Evolutionary conservation across 495 filamentous ascomycete genomes (phyloP).

Genomic region (Xylaria sp.): DNA sequence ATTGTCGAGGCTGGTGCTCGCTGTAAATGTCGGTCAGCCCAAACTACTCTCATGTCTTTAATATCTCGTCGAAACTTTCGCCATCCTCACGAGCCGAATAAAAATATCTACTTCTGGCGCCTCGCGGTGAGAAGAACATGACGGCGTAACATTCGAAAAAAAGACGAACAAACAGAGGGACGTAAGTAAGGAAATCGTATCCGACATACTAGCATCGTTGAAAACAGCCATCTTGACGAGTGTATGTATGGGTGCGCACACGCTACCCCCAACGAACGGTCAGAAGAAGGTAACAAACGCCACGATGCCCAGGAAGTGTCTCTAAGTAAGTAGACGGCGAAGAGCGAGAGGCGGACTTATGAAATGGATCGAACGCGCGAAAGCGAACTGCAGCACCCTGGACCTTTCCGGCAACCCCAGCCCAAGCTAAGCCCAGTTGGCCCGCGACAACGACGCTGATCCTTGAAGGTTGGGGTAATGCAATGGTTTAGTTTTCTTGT

Average conservation of each 20-base stretch:
- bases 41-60: not conserved
- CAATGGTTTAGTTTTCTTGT: conserved; percentile 7
- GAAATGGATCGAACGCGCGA: not conserved
- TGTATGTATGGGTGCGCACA: not conserved
- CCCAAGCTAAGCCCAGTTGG: conserved; percentile 16
- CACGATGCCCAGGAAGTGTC: not conserved
- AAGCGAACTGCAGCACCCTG: not conserved
- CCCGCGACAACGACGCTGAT: conserved; percentile 7
- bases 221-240: conserved; percentile 12
- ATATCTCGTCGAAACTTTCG: not conserved
- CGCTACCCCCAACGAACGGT: not conserved
- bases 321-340: too few relatives aligned
- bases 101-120: not conserved
- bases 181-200: not conserved
- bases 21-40: conserved; percentile 1
- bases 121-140: conserved; percentile 6
- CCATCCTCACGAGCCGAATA: too few relatives aligned
- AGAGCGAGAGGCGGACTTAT: not conserved
- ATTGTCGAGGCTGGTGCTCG: conserved; percentile 28
- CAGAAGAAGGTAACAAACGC: not conserved
- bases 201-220: conserved; percentile 1
- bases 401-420: not conserved
- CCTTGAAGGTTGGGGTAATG: conserved; percentile 3
- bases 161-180: not conserved
- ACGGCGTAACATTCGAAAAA: not conserved